Evolutionary conservation across 208 protist species (phyloP).

Genomic region (Entamoeba invadens): DNA sequence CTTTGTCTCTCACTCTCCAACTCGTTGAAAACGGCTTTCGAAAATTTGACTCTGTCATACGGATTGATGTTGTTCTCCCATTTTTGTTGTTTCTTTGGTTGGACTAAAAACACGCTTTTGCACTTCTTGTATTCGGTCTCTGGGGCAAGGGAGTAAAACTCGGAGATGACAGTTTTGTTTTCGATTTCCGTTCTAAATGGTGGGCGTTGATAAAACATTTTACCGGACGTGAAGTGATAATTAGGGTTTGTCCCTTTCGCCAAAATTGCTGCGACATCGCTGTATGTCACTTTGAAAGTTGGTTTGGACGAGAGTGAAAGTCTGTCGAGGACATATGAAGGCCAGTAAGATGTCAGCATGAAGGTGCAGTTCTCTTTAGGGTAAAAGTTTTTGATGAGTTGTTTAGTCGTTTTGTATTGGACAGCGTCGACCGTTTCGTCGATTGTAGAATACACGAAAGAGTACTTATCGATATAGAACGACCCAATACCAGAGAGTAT

Average conservation of each 20-base stretch:
- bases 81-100: no score
- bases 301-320: not conserved
- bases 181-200: not conserved
- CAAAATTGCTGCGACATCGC: not conserved
- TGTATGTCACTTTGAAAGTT: not conserved
- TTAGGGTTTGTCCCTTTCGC: not conserved
- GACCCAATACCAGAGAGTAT: not conserved
- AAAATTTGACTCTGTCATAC: not conserved
- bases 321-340: not conserved
- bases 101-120: not conserved
- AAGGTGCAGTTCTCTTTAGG: not conserved
- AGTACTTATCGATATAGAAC: not conserved
- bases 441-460: not conserved
- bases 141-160: not conserved
- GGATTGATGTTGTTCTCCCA: not conserved
- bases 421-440: not conserved
- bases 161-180: not conserved
- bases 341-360: not conserved
- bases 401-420: not conserved
- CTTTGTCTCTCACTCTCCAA: no score
- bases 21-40: not conserved
- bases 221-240: not conserved
- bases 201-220: not conserved
- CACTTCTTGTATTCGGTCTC: not conserved
- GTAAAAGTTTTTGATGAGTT: not conserved